Percentiles rank a stretch among this genome's conserved stretches.
Conservation (phyloP, 1,284 basidiomycete genomes). For the Sparassis latifolia region DNA sequence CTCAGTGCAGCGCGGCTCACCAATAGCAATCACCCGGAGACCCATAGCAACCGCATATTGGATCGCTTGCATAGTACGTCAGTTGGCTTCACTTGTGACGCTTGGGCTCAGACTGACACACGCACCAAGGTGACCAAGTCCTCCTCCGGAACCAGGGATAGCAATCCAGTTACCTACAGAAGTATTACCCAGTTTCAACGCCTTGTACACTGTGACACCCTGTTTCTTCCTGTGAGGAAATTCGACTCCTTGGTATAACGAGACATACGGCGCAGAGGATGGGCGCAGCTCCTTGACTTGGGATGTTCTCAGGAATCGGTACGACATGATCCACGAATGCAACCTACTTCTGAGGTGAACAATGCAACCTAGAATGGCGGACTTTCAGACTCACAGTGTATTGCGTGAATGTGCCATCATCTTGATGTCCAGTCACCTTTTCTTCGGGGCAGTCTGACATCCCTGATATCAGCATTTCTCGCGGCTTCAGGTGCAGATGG, state of each 20-base stretch:
- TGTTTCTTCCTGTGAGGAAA: constrained; percentile 14
- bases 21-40: constrained; percentile 65
- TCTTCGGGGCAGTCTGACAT: constrained; percentile 51
- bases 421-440: constrained; percentile 61
- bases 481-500: background rate
- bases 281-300: constrained; percentile 67
- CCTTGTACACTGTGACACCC: constrained; percentile 68
- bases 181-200: constrained; percentile 49
- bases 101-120: background rate
- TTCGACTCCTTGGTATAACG: background rate
- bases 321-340: constrained; percentile 41
- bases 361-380: background rate
- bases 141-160: constrained; percentile 63
- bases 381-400: constrained; percentile 39
- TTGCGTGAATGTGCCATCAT: constrained; percentile 80
- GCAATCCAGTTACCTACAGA: constrained; percentile 61
- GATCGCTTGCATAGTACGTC: constrained; percentile 33
- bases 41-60: constrained; percentile 66
- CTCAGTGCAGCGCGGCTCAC: constrained; percentile 13
- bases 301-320: constrained; percentile 61
- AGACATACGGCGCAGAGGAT: constrained; percentile 67
- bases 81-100: background rate
- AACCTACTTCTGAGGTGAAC: constrained; percentile 1
- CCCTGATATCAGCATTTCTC: background rate
- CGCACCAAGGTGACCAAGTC: constrained; percentile 53